phyloP scores from a whole-genome alignment of 345 rosid species.

The Camelina neglecta region DNA sequence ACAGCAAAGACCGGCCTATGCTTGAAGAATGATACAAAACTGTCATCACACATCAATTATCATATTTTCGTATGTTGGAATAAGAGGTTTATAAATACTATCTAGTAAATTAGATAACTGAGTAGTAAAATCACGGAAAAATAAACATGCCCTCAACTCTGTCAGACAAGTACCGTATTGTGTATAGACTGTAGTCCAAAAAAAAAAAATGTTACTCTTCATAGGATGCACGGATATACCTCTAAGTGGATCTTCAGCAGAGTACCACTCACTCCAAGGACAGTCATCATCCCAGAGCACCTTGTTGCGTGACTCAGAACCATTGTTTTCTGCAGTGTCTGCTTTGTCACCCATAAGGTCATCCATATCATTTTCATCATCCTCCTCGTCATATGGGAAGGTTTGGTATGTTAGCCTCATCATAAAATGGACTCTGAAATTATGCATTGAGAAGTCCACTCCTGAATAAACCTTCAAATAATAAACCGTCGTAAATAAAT shows the following conservation, averaged over 20 bases:
- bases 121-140: slow-evolving; percentile 18
- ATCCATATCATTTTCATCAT: slow-evolving; percentile 55
- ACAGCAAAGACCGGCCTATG: slow-evolving; percentile 24
- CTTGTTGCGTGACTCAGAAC: slow-evolving; percentile 54
- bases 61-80: slow-evolving; percentile 12
- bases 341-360: slow-evolving; percentile 54
- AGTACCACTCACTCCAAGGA: slow-evolving; percentile 99
- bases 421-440: slow-evolving; percentile 69
- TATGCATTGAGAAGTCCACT: slow-evolving; percentile 70
- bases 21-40: slow-evolving; percentile 6
- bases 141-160: slow-evolving; percentile 3
- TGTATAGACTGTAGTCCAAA: slow-evolving; percentile 8
- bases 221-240: slow-evolving; percentile 49
- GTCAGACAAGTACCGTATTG: not conserved
- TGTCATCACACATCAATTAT: slow-evolving; percentile 16
- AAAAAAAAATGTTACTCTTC: slow-evolving; percentile 3
- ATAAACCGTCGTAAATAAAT: slow-evolving; percentile 4
- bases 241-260: slow-evolving; percentile 89
- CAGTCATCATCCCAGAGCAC: slow-evolving; percentile 96
- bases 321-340: slow-evolving; percentile 54
- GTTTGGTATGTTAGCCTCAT: slow-evolving; percentile 94
- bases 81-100: slow-evolving; percentile 23
- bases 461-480: slow-evolving; percentile 78
- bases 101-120: slow-evolving; percentile 15
- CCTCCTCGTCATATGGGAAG: slow-evolving; percentile 71